Base-by-base conservation (phyloP, 2,329 filamentous ascomycete species). In the Colletotrichum navitas region DNA sequence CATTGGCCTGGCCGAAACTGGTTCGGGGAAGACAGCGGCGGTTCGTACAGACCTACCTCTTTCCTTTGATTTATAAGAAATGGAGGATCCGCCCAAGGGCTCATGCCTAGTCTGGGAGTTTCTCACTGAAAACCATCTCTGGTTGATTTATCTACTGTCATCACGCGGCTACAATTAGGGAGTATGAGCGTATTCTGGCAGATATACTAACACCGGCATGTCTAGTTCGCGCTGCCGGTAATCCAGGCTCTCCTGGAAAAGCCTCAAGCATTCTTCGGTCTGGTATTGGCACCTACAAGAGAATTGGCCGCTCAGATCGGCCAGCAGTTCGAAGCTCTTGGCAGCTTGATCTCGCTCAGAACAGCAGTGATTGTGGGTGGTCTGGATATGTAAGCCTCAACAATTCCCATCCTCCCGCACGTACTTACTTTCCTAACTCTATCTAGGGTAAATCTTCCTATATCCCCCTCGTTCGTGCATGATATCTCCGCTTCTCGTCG, bases 1-100 rank as follows among this genome's bases (percentile, higher is more conserved):
- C 43, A 97, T 99, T 76, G 96, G 95, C 52, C 87, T 98, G 63
- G 96, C 96, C 41, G 95, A 99, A 83, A 99, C 96, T 0, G 96
- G 96, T 76, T 94, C 91, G 78, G 96, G 96, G 82, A 99, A 98
- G 85, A 98, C 96, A 0, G 95, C 94, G 8, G 95, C 96, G 24
- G 60, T 63, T 21, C 52, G 60, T 61, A 24, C 11, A 34, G 4
- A 47, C 21, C 12, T 24, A 26, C 12, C 47, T 10, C 21, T 3
- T 14, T n/a, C 45, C 18, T 62, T 11, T 8, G 45, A 18, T 24
- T 4, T 8, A 39, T 5, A 29, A 32, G 8, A n/a, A 3, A 29
- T 10, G 32, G 32, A 29, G 24, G 14, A 4, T 51, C 18, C 29
- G 7, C 8, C 14, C 45, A 41, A 62, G 24, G 36, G 59, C 36